Evolutionary conservation across 495 filamentous ascomycete genomes (phyloP), one percentile per base, ranked within the genome.

Genomic region (Aspergillus bridgeri): DNA sequence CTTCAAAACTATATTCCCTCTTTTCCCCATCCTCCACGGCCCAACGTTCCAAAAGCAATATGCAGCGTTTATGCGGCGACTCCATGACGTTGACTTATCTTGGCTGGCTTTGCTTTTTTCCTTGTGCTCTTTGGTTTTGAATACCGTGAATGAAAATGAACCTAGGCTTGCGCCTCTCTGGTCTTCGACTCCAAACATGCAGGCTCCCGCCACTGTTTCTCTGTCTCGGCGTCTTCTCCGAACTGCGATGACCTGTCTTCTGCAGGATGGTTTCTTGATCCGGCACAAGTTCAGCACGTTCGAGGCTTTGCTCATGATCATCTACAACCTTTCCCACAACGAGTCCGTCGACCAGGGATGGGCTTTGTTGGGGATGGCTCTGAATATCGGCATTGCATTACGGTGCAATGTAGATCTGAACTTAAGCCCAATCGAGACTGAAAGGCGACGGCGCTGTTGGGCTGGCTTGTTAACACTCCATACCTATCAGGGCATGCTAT

Each of bases 11-110:
- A 48, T 67, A 3, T 59, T 56, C 0, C 15, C 56, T 22, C 44
- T 64, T 11, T 67, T 67, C 21, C 64, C 27, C n/a, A 64, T 67
- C 19, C 64, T 67, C 6, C 64, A 67, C 56, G 61, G 64, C 5
- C 64, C 64, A 49, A 67, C 58, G 1, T 67, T 67, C 33, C 58
- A 61, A 50, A 56, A 52, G 21, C 57, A 66, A 22, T 66, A 66
- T 47, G 45, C 38, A 6, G 24, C 51, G 0, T 66, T 66, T 43
- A 50, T 48, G 49, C 27, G 51, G 48, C 23, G 17, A 6, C 54
- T 54, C n/a, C 42, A 17, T 22, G 48, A 56, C 9, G 42, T 59
- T 0, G 55, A 60, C 11, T 42, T 66, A 4, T 24, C 63, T 15
- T 66, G 60, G 60, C 48, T 66, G 29, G 63, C 63, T 6, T 54